A percentile compares a stretch with the other conserved stretches of the same genome.
phyloP scores from a whole-genome alignment of 83 land plant species.

The Picea abies region DNA sequence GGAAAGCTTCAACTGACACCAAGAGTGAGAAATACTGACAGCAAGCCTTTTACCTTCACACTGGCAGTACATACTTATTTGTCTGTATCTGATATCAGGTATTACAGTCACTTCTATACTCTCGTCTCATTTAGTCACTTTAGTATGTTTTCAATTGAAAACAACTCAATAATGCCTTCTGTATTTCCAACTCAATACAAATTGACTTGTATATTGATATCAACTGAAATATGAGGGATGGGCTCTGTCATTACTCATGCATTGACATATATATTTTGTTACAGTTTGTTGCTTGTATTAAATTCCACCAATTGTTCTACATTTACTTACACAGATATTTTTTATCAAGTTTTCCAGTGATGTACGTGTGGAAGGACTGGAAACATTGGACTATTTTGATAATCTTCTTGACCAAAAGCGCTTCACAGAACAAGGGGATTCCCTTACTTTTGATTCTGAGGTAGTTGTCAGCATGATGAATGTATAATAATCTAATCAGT shows the following conservation, averaged over 20 bases:
- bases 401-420: slow-evolving; percentile 41
- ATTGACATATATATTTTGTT: background rate
- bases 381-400: slow-evolving; percentile 60
- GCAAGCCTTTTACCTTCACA: slow-evolving; percentile 50
- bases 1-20: slow-evolving; percentile 17
- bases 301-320: background rate
- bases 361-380: slow-evolving; percentile 64
- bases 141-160: background rate
- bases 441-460: slow-evolving; percentile 63
- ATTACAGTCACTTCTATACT: background rate
- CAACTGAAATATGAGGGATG: background rate
- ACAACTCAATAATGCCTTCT: background rate
- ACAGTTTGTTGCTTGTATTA: background rate
- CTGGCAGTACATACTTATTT: slow-evolving; percentile 54
- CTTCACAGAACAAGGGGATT: slow-evolving; percentile 62
- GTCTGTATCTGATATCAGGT: slow-evolving; percentile 69
- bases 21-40: slow-evolving; percentile 24
- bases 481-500: background rate
- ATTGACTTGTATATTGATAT: background rate
- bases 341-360: slow-evolving; percentile 32
- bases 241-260: background rate
- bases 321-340: background rate
- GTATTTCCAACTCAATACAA: background rate
- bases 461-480: slow-evolving; percentile 21
- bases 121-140: background rate